Evolutionary conservation across 2,329 filamentous ascomycete species (phyloP).

Genomic region (Reticulascus tulasneorum): DNA sequence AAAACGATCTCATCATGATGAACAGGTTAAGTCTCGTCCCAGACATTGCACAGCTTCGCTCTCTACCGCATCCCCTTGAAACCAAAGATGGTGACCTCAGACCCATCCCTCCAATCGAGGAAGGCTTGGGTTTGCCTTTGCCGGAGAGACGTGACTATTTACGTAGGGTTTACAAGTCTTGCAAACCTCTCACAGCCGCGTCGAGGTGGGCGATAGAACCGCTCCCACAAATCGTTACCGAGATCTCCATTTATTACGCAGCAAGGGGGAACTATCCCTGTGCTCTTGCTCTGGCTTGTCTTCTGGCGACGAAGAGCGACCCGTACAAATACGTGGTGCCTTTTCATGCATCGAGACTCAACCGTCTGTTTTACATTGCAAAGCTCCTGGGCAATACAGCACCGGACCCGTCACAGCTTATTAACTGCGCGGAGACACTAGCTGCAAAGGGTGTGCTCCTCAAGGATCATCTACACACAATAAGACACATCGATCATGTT

Average conservation of each 20-base stretch:
- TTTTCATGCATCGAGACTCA: conserved; percentile 47
- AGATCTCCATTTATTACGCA: conserved; percentile 41
- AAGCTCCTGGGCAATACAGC: conserved; percentile 49
- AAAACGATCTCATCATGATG: conserved; percentile 37
- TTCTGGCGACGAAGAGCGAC: conserved; percentile 43
- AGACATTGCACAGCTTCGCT: conserved; percentile 30
- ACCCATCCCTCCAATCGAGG: too few species aligned
- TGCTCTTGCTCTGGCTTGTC: conserved; percentile 43
- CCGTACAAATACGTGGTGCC: conserved; percentile 47
- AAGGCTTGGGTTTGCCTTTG: background rate
- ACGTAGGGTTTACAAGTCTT: conserved; percentile 30
- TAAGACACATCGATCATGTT: conserved; percentile 47
- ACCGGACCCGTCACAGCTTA: conserved; percentile 28
- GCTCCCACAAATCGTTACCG: conserved; percentile 38
- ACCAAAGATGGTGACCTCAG: too few species aligned
- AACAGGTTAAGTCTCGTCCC: conserved; percentile 43
- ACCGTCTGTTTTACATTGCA: conserved; percentile 46
- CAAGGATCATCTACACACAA: conserved; percentile 19
- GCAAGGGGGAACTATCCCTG: conserved; percentile 37
- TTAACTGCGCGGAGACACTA: conserved; percentile 19
- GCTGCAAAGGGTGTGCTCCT: conserved; percentile 17
- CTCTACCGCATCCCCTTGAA: too few species aligned
- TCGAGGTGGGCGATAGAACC: conserved; percentile 47
- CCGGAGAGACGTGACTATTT: conserved; percentile 21
- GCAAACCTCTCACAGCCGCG: conserved; percentile 31